Evolutionary conservation across 2,329 filamentous ascomycete genomes (phyloP), one percentile per base, ranked within the genome.

Genomic region (Aspergillus chevalieri): DNA sequence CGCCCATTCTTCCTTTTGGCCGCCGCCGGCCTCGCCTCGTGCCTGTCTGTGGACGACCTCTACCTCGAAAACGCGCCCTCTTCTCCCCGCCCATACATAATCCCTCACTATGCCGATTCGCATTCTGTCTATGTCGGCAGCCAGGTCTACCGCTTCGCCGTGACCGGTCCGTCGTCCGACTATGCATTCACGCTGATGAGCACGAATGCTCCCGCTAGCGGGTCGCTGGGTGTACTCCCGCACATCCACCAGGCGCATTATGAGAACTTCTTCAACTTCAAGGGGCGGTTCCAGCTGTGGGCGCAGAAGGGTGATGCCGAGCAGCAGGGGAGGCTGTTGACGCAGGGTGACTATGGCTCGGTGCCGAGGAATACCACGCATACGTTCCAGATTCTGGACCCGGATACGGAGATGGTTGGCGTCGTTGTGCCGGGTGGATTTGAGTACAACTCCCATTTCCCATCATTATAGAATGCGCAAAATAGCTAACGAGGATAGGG

Each of bases 351-450:
- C 52, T 76, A 74, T 50, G 74, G 74, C 34, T 71, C 71, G 4
- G 71, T 76, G 0, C 69, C 73, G 0, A 62, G 64, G 17, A 71
- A 76, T 52, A 76, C 72, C 1, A 74, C 70, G 1, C 75, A 77
- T 51, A 74, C 74, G 3, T 77, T 77, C 62, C 72, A 75, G 55
- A 64, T 76, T 14, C 56, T 74, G 10, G 74, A 77, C 47, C 73
- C 73, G 0, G 72, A 76, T 53, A 75, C 73, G 4, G 70, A 77
- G 53, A 67, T 78, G 58, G 65, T 72, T 1, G 74, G 75, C 2
- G 65, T 75, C 0, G 71, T 77, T 43, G 62, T 66, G 6, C 74
- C 75, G 2, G 73, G 75, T 28, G 74, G 73, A n/a, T 77, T 78
- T 46, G 74, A 78, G 64, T 68, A 64, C 34, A 59, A 1, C 21